Percentiles rank a stretch among this genome's conserved stretches.
Evolutionary conservation across 1,284 basidiomycete species (phyloP).

Genomic region (Hypsizygus ulmarius): DNA sequence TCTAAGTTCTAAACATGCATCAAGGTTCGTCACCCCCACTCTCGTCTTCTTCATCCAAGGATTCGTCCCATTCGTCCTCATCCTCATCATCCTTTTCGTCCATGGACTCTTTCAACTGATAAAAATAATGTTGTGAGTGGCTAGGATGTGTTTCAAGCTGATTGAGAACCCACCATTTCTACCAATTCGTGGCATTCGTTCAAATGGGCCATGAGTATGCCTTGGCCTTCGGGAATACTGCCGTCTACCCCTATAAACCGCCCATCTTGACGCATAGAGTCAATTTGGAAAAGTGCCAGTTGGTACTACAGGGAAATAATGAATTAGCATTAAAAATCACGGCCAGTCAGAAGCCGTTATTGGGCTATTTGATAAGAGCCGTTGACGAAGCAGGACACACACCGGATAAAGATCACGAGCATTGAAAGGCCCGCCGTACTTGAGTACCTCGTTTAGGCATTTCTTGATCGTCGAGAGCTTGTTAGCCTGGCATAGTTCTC

Average conservation of each 20-base stretch:
- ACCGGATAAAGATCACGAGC: slow-evolving; percentile 96
- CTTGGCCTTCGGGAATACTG: slow-evolving; percentile 92
- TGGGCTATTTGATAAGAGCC: neutral
- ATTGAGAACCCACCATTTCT: slow-evolving; percentile 67
- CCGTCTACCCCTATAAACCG: slow-evolving; percentile 87
- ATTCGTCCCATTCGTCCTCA: slow-evolving; percentile 50
- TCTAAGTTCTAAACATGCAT: neutral
- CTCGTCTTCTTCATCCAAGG: slow-evolving; percentile 34
- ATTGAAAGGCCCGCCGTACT: slow-evolving; percentile 94
- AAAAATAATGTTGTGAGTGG: slow-evolving; percentile 3
- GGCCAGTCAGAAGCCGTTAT: neutral
- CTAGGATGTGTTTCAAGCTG: neutral
- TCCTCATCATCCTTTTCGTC: slow-evolving; percentile 63
- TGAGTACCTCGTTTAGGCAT: slow-evolving; percentile 95
- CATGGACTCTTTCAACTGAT: slow-evolving; percentile 77
- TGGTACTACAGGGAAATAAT: slow-evolving; percentile 66
- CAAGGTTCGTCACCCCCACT: neutral
- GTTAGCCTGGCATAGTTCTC: slow-evolving; percentile 63
- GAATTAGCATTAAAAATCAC: slow-evolving; percentile 2
- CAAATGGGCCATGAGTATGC: slow-evolving; percentile 93
- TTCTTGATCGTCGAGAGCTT: slow-evolving; percentile 94
- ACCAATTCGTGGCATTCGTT: slow-evolving; percentile 96
- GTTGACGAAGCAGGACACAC: slow-evolving; percentile 27
- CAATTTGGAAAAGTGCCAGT: slow-evolving; percentile 93
- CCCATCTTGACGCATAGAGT: slow-evolving; percentile 89